A percentile compares a stretch with the other conserved stretches of the same genome.
Evolutionary conservation across 2,329 filamentous ascomycete genomes (phyloP).

Genomic region (Orbilia blumenaviensis): DNA sequence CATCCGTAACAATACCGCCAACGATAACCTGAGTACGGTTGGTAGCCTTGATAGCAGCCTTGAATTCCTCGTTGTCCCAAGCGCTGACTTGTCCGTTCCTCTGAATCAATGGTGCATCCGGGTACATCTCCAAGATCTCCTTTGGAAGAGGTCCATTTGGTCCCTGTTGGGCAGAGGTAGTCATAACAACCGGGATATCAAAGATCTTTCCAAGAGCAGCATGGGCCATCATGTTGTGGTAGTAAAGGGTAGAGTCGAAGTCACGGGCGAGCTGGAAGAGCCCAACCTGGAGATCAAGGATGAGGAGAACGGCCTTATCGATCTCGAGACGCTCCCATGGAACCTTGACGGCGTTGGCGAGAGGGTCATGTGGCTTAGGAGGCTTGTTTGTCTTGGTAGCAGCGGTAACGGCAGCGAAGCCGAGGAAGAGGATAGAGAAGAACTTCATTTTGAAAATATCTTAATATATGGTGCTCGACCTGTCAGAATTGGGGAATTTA

Average conservation of each 20-base stretch:
- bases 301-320: constrained; percentile 64
- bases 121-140: constrained; percentile 75
- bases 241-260: constrained; percentile 72
- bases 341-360: constrained; percentile 40
- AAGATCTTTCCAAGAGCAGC: constrained; percentile 73
- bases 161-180: constrained; percentile 73
- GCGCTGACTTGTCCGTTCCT: constrained; percentile 78
- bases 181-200: constrained; percentile 74
- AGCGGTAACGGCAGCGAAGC: constrained; percentile 53
- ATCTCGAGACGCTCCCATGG: constrained; percentile 60
- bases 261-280: constrained; percentile 72
- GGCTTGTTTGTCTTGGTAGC: constrained; percentile 48
- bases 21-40: constrained; percentile 76
- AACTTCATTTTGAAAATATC: constrained; percentile 56
- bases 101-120: constrained; percentile 71
- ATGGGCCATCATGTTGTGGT: constrained; percentile 74
- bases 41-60: constrained; percentile 71
- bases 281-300: constrained; percentile 71
- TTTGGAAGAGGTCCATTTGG: constrained; percentile 77
- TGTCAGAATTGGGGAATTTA: constrained; percentile 21
- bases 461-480: constrained; percentile 4
- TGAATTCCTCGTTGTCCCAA: constrained; percentile 78
- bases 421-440: constrained; percentile 50
- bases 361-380: constrained; percentile 26
- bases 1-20: constrained; percentile 77